Percentiles rank a stretch among this genome's conserved stretches.
Evolutionary conservation across 805 yeast genomes (phyloP).

Genomic region (Myxozyma geophila): DNA sequence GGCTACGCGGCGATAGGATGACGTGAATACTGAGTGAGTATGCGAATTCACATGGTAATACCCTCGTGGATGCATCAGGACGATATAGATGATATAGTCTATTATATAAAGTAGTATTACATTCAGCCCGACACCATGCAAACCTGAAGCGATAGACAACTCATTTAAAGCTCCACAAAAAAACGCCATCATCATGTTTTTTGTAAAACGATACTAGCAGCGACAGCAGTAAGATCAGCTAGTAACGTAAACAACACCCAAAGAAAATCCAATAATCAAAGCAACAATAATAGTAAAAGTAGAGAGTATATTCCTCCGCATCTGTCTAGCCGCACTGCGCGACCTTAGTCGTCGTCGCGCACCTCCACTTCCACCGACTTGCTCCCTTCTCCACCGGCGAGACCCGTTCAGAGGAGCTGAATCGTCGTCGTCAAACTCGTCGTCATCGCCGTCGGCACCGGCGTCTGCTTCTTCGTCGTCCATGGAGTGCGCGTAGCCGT

Average conservation of each 20-base stretch:
- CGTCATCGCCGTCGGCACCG: constrained; percentile 57
- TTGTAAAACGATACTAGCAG: too few species aligned
- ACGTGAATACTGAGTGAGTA: too few species aligned
- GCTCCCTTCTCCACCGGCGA: not conserved
- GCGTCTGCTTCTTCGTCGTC: constrained; percentile 48
- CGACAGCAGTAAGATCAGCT: not conserved
- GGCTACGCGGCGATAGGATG: too few species aligned
- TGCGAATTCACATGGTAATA: too few species aligned
- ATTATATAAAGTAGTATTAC: too few species aligned
- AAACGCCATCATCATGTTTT: too few species aligned
- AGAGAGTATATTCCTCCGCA: constrained; percentile 21
- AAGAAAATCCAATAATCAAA: constrained; percentile 29
- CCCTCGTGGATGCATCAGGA: too few species aligned
- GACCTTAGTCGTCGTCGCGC: not conserved
- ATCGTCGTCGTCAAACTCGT: constrained; percentile 46
- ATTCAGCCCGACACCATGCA: too few species aligned
- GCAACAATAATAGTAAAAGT: constrained; percentile 23
- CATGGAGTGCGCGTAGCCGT: constrained; percentile 48
- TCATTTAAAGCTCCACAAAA: too few species aligned
- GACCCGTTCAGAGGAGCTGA: constrained; percentile 41
- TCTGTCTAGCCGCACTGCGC: constrained; percentile 6
- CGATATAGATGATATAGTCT: too few species aligned
- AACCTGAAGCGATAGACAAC: not conserved
- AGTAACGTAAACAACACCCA: constrained; percentile 33
- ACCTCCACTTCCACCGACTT: not conserved